These are phyloP conservation scores for Ramalina intermedia DNA, from an alignment of 495 filamentous ascomycete genomes.

Conservation along the genomic window DNA sequence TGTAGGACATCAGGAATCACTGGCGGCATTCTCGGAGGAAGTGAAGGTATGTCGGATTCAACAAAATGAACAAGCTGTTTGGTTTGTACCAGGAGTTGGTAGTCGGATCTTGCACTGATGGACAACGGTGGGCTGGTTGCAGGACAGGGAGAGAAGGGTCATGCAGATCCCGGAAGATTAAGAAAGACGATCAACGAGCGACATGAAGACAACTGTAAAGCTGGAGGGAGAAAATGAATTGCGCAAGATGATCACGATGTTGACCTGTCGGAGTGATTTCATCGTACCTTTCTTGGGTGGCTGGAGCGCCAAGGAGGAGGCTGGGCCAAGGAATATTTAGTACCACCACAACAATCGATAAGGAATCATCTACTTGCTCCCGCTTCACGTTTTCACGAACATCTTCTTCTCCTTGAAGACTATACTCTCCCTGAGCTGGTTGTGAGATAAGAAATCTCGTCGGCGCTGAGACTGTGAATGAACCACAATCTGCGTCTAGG, in stretches of 20 bases:
- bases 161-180: background rate
- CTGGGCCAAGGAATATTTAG: too few species aligned
- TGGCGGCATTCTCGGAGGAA: background rate
- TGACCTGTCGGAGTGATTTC: background rate
- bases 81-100: too few species aligned
- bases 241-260: background rate
- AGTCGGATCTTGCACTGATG: too few species aligned
- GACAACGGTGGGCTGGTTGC: background rate
- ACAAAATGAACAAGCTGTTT: background rate
- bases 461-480: too few species aligned
- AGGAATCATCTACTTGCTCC: too few species aligned
- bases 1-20: background rate
- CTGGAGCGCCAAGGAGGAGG: background rate
- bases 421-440: too few species aligned
- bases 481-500: too few species aligned
- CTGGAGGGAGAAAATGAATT: background rate
- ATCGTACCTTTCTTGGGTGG: background rate
- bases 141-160: background rate
- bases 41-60: constrained; percentile 5
- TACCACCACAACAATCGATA: too few species aligned
- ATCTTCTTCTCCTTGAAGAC: too few species aligned
- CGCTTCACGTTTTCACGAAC: too few species aligned
- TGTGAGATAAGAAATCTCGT: too few species aligned
- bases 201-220: constrained; percentile 12
- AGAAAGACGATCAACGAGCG: constrained; percentile 8